Base-by-base conservation (phyloP, 306 rosid genomes). In the Ormosia emarginata region DNA sequence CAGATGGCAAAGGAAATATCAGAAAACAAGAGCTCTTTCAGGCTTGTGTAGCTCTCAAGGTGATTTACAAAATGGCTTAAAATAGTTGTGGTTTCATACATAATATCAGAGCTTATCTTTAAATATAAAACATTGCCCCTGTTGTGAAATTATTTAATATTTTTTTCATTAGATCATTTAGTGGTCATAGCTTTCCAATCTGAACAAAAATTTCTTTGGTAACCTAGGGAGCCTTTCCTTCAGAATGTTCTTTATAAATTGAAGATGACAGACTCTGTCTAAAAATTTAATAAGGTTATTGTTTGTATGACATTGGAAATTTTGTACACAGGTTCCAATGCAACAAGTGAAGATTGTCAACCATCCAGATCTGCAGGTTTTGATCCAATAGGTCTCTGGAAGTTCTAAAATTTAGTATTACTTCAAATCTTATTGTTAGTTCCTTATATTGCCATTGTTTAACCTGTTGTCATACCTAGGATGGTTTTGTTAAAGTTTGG, bases 401-500 rank as follows among this genome's bases (percentile, higher is more conserved):
- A 83, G 56, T 72, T 79, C 12, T 12, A 80, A 4, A 37, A 39
- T 69, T 17, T 58, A 39, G 55, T 74, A 33, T 46, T 32, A 17
- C 77, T 74, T 74, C 52, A 75, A 52, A 8, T 80, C 13, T 46
- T 58, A 29, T 80, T 49, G 59, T 59, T 63, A n/a, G 81, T 55
- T 78, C 41, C 79, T 69, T 71, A 58, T 74, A 75, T 24, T 62
- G 52, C 53, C 49, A 8, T 85, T 74, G 79, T 76, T 77, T 83
- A 59, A 74, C 39, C 30, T 61, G 44, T 29, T 79, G 77, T 47
- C 71, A 41, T 86, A 79, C 66, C 66, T 84, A 93, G 99, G 99
- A 95, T 87, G 99, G 98, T 79, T 93, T 93, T 81, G 97, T 93
- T 50, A 87, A 89, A 80, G 88, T 87, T 79, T 93, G 98, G 99